Evolutionary conservation across 106 monocot species (phyloP).

Genomic region (Platanthera zijinensis): DNA sequence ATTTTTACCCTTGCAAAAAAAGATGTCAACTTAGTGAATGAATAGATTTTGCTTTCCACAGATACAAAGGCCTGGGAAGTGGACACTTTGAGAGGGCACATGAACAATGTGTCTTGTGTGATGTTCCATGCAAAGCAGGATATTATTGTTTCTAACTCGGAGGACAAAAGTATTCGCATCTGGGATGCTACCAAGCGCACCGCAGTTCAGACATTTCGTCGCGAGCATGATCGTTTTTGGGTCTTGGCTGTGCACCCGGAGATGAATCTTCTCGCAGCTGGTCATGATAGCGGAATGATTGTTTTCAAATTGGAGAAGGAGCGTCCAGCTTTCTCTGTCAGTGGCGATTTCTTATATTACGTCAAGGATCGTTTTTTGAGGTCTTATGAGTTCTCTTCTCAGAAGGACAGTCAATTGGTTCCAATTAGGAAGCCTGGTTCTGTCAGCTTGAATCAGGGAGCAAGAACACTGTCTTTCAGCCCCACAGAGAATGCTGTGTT

Average conservation of each 20-base stretch:
- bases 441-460: constrained; percentile 63
- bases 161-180: constrained; percentile 88
- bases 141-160: constrained; percentile 86
- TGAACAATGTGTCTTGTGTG: constrained; percentile 88
- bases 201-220: constrained; percentile 74
- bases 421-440: constrained; percentile 75
- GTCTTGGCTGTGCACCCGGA: constrained; percentile 81
- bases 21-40: neutral
- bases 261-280: constrained; percentile 86
- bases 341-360: constrained; percentile 55
- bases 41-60: constrained; percentile 12
- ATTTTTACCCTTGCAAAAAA: neutral
- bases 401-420: constrained; percentile 64
- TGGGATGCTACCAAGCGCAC: constrained; percentile 95
- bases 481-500: constrained; percentile 82
- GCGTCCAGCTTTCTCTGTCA: constrained; percentile 71
- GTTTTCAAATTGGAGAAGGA: constrained; percentile 89
- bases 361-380: constrained; percentile 78
- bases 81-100: constrained; percentile 82
- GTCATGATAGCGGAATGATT: constrained; percentile 93
- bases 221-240: constrained; percentile 93
- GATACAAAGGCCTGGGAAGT: constrained; percentile 96
- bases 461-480: constrained; percentile 66
- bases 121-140: constrained; percentile 91
- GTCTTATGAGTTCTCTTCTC: constrained; percentile 56